Base-by-base conservation (phyloP, 208 protist species). In the Leishmania gerbilli region DNA sequence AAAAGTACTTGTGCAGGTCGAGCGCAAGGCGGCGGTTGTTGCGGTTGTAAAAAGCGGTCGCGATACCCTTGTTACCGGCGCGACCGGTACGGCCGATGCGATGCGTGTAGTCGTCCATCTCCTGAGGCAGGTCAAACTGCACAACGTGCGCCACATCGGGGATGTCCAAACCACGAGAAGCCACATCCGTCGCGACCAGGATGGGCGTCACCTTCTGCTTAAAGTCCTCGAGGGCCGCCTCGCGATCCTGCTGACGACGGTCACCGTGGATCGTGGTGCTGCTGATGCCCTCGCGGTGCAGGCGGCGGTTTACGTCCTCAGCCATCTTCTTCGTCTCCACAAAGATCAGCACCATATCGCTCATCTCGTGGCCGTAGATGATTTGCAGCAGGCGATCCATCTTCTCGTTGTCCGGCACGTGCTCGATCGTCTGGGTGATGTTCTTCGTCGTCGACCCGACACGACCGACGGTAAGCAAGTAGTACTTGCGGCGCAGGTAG, bases 21-120 rank as follows among this genome's bases (percentile, higher is more conserved):
- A 92, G 51, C 69, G 85, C 86, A 34, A 98, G 79, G 62, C 85
- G 83, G 34, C 90, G 84, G 85, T 93, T 91, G 82, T 90, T 91
- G 68, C 82, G 80, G 49, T 84, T 91, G 84, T 99, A 98, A 87
- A 99, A 99, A 55, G 96, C 87, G 21, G 98, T 99, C 6, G 99
- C 98, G 17, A 94, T 78, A 80, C 99, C 99, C 74, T 90, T 94
- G 88, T 99, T 99, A 74, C 99, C 99, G 5, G 98, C 99, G 80
- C 99, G 93, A 34, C 99, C 99, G 9, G 99, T 99, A 90, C 99
- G 95, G 82, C 99, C 99, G 87, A 99, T 99, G 71, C 99, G 93
- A 91, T 99, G 99, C 6, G 99, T 98, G 90, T 99, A 99, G 84
- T 99, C 98, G 71, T 99, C 98, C 86, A 99, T 99, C 88, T 98